Conservation (phyloP, 306 rosid species). For the Senna tora region DNA sequence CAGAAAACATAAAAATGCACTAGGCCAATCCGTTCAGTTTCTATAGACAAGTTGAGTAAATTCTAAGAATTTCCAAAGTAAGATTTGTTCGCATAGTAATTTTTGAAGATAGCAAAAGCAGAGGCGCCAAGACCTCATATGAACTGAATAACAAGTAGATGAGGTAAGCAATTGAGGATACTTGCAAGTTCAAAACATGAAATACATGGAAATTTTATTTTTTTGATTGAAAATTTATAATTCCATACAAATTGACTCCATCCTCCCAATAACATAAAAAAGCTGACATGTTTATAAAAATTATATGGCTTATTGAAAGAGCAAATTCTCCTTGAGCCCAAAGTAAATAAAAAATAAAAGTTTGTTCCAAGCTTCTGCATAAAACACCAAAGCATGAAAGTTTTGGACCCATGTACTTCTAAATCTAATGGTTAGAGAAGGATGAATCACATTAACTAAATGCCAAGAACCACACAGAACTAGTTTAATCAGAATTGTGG, state of each 20-base stretch:
- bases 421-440: not conserved
- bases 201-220: not conserved
- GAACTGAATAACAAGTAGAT: too few relatives aligned
- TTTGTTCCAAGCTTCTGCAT: not conserved
- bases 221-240: too few relatives aligned
- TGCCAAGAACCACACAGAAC: not conserved
- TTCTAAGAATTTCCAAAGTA: slow-evolving; percentile 6
- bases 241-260: not conserved
- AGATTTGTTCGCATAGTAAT: slow-evolving; percentile 12
- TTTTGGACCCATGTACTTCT: not conserved
- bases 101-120: not conserved
- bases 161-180: too few relatives aligned
- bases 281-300: too few relatives aligned
- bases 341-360: not conserved
- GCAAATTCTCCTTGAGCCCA: not conserved
- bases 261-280: not conserved
- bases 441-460: too few relatives aligned
- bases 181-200: not conserved
- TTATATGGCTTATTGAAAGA: not conserved
- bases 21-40: not conserved
- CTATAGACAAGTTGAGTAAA: not conserved
- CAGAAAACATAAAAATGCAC: slow-evolving; percentile 18
- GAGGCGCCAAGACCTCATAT: not conserved
- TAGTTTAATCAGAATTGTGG: not conserved
- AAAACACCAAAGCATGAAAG: not conserved